Conservation (phyloP, 352 stramenopile genomes). For the Poterioochromonas sp. region DNA sequence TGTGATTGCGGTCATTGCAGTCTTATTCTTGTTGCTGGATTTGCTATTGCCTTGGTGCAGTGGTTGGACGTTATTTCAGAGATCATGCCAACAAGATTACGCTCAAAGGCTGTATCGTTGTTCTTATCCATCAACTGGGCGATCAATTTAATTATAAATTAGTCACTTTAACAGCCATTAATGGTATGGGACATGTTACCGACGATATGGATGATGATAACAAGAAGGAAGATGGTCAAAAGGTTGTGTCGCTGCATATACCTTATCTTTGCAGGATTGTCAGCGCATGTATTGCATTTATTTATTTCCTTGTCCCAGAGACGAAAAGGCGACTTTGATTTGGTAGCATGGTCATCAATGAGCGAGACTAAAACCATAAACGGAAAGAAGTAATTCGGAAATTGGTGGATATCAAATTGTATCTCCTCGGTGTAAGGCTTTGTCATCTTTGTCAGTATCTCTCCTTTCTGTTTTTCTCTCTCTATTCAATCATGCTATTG, state of each 20-base stretch:
- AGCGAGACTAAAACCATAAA: too few relatives aligned
- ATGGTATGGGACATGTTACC: constrained; percentile 52
- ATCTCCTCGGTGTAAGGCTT: too few relatives aligned
- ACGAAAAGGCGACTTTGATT: too few relatives aligned
- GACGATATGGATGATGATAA: constrained; percentile 28
- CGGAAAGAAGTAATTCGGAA: too few relatives aligned
- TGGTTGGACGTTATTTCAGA: constrained; percentile 61
- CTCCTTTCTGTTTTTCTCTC: too few relatives aligned
- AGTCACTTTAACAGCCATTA: constrained; percentile 50
- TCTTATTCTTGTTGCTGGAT: constrained; percentile 65
- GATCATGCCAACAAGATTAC: constrained; percentile 70
- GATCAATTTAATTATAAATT: constrained; percentile 51
- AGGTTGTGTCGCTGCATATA: constrained; percentile 72
- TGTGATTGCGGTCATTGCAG: constrained; percentile 57
- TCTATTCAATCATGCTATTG: too few relatives aligned
- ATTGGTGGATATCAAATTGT: too few relatives aligned
- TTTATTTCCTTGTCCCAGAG: constrained; percentile 54
- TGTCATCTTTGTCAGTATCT: too few relatives aligned
- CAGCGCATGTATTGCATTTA: constrained; percentile 50
- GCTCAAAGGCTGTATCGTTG: constrained; percentile 64
- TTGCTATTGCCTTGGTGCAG: constrained; percentile 66
- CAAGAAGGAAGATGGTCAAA: constrained; percentile 51
- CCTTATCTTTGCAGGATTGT: constrained; percentile 52
- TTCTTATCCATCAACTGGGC: constrained; percentile 72
- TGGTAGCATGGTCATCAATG: too few relatives aligned